Conservation (phyloP, 2,329 filamentous ascomycete species). For the Fusarium odoratissimum region DNA sequence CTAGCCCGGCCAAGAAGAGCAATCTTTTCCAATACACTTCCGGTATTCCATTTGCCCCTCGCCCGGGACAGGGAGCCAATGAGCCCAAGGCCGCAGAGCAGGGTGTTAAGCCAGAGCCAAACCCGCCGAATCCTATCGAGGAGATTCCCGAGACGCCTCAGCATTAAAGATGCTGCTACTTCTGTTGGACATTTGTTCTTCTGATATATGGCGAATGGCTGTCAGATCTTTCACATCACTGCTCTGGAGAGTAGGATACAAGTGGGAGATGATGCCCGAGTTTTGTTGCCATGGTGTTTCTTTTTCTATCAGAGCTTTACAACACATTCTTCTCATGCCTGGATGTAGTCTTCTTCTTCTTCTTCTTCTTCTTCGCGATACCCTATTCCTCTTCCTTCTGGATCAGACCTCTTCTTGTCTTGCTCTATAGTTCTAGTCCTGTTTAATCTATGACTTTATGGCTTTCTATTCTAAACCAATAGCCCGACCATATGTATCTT, state of each 20-base stretch:
- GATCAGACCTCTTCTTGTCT: neutral
- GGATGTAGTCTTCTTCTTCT: slow-evolving; percentile 25
- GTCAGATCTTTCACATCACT: slow-evolving; percentile 10
- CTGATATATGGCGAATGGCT: slow-evolving; percentile 5
- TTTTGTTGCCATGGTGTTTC: slow-evolving; percentile 25
- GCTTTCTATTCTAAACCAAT: slow-evolving; percentile 3
- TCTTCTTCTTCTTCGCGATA: slow-evolving; percentile 38
- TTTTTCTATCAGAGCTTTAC: slow-evolving; percentile 3
- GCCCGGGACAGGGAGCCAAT: slow-evolving; percentile 22
- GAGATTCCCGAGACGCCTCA: slow-evolving; percentile 18
- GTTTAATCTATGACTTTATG: slow-evolving; percentile 35
- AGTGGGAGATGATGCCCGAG: slow-evolving; percentile 13
- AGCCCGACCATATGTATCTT: neutral
- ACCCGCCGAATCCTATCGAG: neutral
- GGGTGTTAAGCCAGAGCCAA: slow-evolving; percentile 1
- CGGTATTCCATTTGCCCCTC: slow-evolving; percentile 61
- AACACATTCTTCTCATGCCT: slow-evolving; percentile 10
- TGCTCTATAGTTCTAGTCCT: slow-evolving; percentile 31
- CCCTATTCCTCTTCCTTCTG: slow-evolving; percentile 24
- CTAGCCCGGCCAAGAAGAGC: slow-evolving; percentile 52
- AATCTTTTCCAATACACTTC: slow-evolving; percentile 55
- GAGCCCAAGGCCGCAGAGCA: slow-evolving; percentile 1
- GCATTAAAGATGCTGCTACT: neutral
- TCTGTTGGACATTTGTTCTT: slow-evolving; percentile 1
- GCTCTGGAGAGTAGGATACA: slow-evolving; percentile 7